Base-by-base conservation (phyloP, 2,329 filamentous ascomycete genomes). In the Aureobasidium sp. region DNA sequence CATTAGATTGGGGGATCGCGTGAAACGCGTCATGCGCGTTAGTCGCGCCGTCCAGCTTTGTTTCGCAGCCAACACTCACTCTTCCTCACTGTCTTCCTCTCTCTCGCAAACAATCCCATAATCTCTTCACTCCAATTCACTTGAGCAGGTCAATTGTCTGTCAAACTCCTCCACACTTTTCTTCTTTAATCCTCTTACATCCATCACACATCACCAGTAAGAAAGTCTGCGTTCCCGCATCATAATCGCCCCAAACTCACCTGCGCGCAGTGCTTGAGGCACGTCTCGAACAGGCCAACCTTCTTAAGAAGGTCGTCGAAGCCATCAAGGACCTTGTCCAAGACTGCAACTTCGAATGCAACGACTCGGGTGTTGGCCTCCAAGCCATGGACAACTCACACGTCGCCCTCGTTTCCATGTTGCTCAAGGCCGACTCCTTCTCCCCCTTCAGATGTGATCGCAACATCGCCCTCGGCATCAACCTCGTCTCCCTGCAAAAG, bases 321-420 rank as follows among this genome's bases (percentile, higher is more conserved):
- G 91, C 95, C 70, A 97, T 99, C 87, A 97, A 97, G 80, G 94
- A 99, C 73, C 87, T 99, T 57, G 94, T 99, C 60, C 94, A 97
- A 79, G 94, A 99, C 80, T 99, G 94, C 87, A 99, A 99, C 81
- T 99, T 99, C 80, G 94, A 99, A 84, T 99, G 95, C 88, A 99
- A 97, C 88, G 95, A 99, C 83, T 93, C 91, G 61, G 94, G 94
- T 66, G 94, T 99, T 73, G 92, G 93, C 57, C 89, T 99, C 62
- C 94, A 99, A 79, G 94, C 94, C 73, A 99, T 99, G 95, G 94
- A 99, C 83, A 99, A 97, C 85, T 97, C 92, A 56, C 94, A 99
- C 79, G 94, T 99, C 71, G 94, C 94, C 66, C 90, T 99, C 61
- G 94, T 99, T 60, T 97, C 94, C 68, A 99, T 99, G 94, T 87